Conservation (phyloP, 1,284 basidiomycete genomes). For the Boletus mariae region DNA sequence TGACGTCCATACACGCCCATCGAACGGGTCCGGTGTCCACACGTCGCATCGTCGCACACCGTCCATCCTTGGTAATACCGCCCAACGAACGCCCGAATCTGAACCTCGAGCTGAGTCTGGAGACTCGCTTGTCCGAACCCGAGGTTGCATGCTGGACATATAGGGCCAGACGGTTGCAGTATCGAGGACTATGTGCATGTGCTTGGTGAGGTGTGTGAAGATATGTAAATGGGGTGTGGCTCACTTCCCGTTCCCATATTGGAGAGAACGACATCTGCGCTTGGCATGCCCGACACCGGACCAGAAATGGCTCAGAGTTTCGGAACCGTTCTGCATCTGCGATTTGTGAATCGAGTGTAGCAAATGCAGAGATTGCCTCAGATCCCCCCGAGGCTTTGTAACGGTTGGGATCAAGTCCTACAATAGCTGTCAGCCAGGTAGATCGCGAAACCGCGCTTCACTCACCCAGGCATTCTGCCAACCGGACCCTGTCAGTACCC, state of each 20-base stretch:
- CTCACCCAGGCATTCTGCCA: slow-evolving; percentile 93
- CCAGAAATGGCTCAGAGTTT: slow-evolving; percentile 63
- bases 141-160: slow-evolving; percentile 63
- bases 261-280: slow-evolving; percentile 62
- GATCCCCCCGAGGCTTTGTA: slow-evolving; percentile 55
- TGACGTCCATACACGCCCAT: slow-evolving; percentile 88
- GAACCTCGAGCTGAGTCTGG: slow-evolving; percentile 80
- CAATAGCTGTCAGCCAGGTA: slow-evolving; percentile 2
- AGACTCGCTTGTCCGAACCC: slow-evolving; percentile 59
- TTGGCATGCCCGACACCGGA: slow-evolving; percentile 76
- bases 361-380: slow-evolving; percentile 67
- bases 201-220: not conserved
- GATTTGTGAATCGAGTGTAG: slow-evolving; percentile 86
- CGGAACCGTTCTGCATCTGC: slow-evolving; percentile 87
- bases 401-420: slow-evolving; percentile 82
- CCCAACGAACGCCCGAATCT: slow-evolving; percentile 75
- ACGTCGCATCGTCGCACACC: slow-evolving; percentile 84
- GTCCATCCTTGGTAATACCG: slow-evolving; percentile 90
- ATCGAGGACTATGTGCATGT: slow-evolving; percentile 42
- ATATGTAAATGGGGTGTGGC: slow-evolving; percentile 14
- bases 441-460: not conserved
- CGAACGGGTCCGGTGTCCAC: slow-evolving; percentile 80
- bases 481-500: slow-evolving; percentile 86
- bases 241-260: slow-evolving; percentile 61
- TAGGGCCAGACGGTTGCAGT: slow-evolving; percentile 45